These are phyloP conservation scores for Linum tenue DNA, from an alignment of 345 rosid species.

Conservation along the genomic window DNA sequence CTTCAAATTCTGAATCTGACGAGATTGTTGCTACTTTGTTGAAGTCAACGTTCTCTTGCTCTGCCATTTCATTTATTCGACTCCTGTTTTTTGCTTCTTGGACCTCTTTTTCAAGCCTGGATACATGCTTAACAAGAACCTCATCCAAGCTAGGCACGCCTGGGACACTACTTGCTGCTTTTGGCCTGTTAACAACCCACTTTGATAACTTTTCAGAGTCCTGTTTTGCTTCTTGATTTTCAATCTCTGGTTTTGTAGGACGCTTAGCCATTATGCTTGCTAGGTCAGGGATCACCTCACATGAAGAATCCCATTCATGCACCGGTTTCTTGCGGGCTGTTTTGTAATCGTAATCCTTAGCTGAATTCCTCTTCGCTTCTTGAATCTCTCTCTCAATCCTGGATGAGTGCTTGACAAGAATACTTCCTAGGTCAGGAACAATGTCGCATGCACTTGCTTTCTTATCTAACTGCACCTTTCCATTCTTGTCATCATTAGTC, in stretches of 20 bases:
- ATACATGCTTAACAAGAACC: slow-evolving; percentile 58
- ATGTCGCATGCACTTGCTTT: slow-evolving; percentile 12
- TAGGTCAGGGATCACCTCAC: slow-evolving; percentile 35
- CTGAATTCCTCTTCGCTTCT: slow-evolving; percentile 40
- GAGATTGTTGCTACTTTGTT: slow-evolving; percentile 16
- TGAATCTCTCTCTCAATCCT: slow-evolving; percentile 52
- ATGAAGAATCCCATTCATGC: slow-evolving; percentile 15
- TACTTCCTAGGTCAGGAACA: slow-evolving; percentile 45
- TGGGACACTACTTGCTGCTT: slow-evolving; percentile 9
- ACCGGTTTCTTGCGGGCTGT: slow-evolving; percentile 15
- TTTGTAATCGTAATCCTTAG: slow-evolving; percentile 12
- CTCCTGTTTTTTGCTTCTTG: slow-evolving; percentile 56
- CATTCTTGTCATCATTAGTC: slow-evolving; percentile 10
- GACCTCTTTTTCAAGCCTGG: slow-evolving; percentile 77
- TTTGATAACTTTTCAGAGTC: slow-evolving; percentile 18
- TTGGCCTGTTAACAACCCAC: slow-evolving; percentile 9
- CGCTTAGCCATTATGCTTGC: slow-evolving; percentile 38
- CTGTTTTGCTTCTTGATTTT: slow-evolving; percentile 29
- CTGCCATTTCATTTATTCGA: slow-evolving; percentile 12
- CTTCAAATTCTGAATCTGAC: neutral
- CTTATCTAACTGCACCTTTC: slow-evolving; percentile 5
- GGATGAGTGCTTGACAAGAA: slow-evolving; percentile 54
- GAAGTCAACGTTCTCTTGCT: slow-evolving; percentile 51
- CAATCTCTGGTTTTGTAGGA: slow-evolving; percentile 38
- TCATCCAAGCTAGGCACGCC: slow-evolving; percentile 65